Conservation (phyloP, 306 rosid species). For the Carpinus fangiana region DNA sequence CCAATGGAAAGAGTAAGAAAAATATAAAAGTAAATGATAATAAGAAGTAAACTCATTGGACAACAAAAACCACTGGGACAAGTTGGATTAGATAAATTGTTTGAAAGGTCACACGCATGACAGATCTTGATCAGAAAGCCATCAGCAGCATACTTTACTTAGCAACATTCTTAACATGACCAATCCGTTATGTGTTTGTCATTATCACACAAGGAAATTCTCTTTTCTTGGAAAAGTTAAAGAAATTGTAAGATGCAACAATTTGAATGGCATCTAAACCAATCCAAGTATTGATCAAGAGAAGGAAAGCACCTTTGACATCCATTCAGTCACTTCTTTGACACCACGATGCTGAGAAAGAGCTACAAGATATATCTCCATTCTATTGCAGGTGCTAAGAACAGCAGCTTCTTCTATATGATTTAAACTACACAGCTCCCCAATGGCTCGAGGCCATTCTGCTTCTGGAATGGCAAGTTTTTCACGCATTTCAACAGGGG, state of each 20-base stretch:
- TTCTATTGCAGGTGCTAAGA: constrained; percentile 95
- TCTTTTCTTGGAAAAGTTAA: not conserved
- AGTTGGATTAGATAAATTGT: not conserved
- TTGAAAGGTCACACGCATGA: not conserved
- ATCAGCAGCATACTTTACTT: not conserved
- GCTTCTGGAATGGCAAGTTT: constrained; percentile 98
- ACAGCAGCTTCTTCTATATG: constrained; percentile 99
- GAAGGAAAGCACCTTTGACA: constrained; percentile 71
- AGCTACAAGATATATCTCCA: constrained; percentile 99
- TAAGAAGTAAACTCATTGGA: not conserved
- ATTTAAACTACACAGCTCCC: constrained; percentile 84
- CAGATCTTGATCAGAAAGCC: not conserved
- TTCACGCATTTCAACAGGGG: constrained; percentile 99
- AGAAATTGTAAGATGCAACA: not conserved
- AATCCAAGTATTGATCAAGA: not conserved
- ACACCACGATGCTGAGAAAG: constrained; percentile 97
- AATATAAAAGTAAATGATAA: not conserved
- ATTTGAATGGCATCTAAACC: not conserved
- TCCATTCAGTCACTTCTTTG: constrained; percentile 97
- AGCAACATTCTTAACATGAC: not conserved
- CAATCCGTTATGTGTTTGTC: not conserved
- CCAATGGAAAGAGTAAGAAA: not conserved
- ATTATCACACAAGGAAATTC: not conserved
- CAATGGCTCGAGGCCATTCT: constrained; percentile 98
- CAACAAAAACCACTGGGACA: not conserved